Percentiles rank a stretch among this genome's conserved stretches.
phyloP scores from a whole-genome alignment of 169 alveolate genomes.

The Plasmodium knowlesi region DNA sequence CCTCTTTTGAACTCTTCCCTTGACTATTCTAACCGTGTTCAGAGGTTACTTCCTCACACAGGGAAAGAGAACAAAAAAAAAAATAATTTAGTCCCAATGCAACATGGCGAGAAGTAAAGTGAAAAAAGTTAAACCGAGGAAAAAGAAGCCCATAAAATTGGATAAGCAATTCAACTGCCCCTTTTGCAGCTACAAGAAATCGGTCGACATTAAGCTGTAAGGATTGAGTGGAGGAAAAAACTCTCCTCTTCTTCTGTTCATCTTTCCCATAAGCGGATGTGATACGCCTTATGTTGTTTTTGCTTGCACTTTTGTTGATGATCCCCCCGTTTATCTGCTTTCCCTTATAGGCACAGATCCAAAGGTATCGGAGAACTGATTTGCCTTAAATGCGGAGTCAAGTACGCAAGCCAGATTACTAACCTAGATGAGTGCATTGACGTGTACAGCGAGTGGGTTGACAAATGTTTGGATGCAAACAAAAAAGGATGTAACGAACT shows the following conservation, averaged over 20 bases:
- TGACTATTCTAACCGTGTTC: neutral
- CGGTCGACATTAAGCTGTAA: conserved; percentile 92
- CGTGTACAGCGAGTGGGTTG: conserved; percentile 93
- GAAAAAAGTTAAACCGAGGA: conserved; percentile 79
- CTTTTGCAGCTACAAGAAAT: conserved; percentile 92
- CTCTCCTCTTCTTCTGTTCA: neutral
- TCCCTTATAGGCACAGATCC: conserved; percentile 40
- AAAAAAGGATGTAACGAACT: conserved; percentile 60
- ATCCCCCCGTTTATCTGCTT: neutral
- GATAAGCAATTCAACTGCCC: conserved; percentile 96
- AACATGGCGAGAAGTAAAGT: conserved; percentile 89
- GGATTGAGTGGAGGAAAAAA: conserved; percentile 21
- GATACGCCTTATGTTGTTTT: neutral
- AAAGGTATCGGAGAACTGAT: conserved; percentile 77
- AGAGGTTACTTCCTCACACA: neutral
- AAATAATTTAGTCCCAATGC: neutral
- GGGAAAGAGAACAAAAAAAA: neutral
- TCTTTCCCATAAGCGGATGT: neutral
- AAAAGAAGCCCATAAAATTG: conserved; percentile 86
- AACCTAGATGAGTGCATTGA: conserved; percentile 91
- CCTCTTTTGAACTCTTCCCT: neutral
- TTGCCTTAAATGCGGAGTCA: conserved; percentile 92
- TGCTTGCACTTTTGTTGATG: neutral
- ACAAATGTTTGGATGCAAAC: conserved; percentile 87
- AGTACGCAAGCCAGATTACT: conserved; percentile 85